Evolutionary conservation across 2,329 filamentous ascomycete species (phyloP).

Genomic region (Nemania abortiva): DNA sequence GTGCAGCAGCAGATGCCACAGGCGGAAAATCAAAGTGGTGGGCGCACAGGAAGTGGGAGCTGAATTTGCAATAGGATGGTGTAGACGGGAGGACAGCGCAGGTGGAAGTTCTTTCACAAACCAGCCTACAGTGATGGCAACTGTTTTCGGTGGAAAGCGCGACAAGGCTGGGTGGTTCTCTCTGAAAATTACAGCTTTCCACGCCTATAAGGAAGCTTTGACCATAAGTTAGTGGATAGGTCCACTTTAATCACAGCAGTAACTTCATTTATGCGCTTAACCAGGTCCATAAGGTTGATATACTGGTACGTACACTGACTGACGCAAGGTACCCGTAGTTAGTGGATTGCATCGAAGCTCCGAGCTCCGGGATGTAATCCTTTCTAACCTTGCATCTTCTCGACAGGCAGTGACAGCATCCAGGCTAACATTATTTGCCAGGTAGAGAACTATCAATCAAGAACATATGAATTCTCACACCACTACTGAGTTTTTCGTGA

Average conservation of each 20-base stretch:
- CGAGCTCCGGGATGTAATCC: too few species aligned
- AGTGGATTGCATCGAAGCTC: too few species aligned
- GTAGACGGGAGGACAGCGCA: neutral
- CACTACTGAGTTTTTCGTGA: too few species aligned
- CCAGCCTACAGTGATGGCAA: constrained; percentile 14
- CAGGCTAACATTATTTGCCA: too few species aligned
- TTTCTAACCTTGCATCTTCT: too few species aligned
- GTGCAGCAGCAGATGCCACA: neutral
- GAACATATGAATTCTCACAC: too few species aligned
- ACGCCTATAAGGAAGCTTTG: constrained; percentile 32
- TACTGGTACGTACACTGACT: neutral
- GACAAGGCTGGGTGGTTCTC: constrained; percentile 46
- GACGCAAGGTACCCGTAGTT: neutral
- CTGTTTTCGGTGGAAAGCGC: constrained; percentile 52
- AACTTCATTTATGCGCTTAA: neutral
- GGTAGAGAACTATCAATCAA: too few species aligned
- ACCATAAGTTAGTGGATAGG: neutral
- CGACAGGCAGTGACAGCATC: too few species aligned
- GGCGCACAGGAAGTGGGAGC: neutral
- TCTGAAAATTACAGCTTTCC: constrained; percentile 5
- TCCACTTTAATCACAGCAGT: constrained; percentile 5
- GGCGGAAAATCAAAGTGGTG: neutral
- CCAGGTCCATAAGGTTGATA: neutral
- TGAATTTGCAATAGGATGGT: neutral
- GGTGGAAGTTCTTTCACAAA: constrained; percentile 38